Conservation (phyloP, 2,329 filamentous ascomycete species). For the Penicillium sp. region DNA sequence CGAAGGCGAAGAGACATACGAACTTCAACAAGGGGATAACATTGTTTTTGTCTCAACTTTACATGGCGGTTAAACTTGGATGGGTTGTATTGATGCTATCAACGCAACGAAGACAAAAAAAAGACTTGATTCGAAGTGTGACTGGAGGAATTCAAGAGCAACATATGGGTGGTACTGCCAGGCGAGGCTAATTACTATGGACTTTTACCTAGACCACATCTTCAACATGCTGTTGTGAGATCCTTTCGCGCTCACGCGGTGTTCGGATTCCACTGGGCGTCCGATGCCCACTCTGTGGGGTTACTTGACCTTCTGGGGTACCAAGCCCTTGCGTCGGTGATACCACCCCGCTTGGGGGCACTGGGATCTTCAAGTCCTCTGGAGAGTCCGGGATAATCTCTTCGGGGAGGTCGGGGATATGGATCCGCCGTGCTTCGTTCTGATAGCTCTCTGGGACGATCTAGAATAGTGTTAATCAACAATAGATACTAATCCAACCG, state of each 20-base stretch:
- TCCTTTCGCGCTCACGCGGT: conserved; percentile 44
- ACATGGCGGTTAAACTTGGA: conserved; percentile 69
- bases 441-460: conserved; percentile 97
- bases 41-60: conserved; percentile 95
- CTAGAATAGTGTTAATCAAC: conserved; percentile 37
- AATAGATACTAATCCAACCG: not conserved
- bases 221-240: conserved; percentile 46
- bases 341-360: conserved; percentile 57
- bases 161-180: not conserved
- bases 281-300: conserved; percentile 42
- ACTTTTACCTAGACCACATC: conserved; percentile 38
- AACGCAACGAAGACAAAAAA: not conserved
- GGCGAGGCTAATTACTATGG: not conserved
- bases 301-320: conserved; percentile 42
- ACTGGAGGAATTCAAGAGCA: not conserved
- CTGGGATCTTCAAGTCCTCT: conserved; percentile 76
- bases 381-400: conserved; percentile 73
- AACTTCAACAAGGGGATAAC: conserved; percentile 76
- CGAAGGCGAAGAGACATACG: conserved; percentile 88
- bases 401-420: conserved; percentile 67
- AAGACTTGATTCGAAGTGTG: not conserved
- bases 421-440: conserved; percentile 88
- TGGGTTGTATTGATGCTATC: conserved; percentile 1
- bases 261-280: conserved; percentile 31
- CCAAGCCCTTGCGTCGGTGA: conserved; percentile 46